Percentiles rank a stretch among this genome's conserved stretches.
Evolutionary conservation across 305 asterid genomes (phyloP).

Genomic region (Fraxinus sp.): DNA sequence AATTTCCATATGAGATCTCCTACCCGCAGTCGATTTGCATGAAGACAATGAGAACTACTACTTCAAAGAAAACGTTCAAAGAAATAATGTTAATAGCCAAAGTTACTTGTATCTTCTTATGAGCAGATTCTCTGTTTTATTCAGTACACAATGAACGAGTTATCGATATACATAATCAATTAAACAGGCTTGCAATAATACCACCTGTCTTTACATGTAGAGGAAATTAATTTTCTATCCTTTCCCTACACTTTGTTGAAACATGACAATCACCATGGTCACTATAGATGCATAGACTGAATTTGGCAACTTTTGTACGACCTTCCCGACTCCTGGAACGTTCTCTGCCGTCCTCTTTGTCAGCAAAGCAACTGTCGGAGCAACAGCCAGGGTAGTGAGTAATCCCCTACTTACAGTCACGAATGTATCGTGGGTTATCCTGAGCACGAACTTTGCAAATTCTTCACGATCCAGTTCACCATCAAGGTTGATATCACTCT

Average conservation of each 20-base stretch:
- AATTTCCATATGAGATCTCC: background rate
- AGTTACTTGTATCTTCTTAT: background rate
- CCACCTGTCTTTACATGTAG: slow-evolving; percentile 16
- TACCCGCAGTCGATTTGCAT: background rate
- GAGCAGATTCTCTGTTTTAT: slow-evolving; percentile 20
- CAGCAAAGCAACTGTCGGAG: slow-evolving; percentile 79
- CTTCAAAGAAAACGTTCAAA: background rate
- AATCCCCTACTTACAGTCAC: slow-evolving; percentile 66
- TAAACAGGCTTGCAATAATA: background rate
- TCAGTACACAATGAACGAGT: background rate
- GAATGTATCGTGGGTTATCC: slow-evolving; percentile 66
- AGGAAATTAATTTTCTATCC: slow-evolving; percentile 21
- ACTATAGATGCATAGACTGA: slow-evolving; percentile 78
- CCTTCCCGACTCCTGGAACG: slow-evolving; percentile 76
- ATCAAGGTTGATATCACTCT: slow-evolving; percentile 71
- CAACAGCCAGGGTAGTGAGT: slow-evolving; percentile 70
- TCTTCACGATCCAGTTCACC: slow-evolving; percentile 80
- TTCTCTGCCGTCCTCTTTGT: slow-evolving; percentile 83
- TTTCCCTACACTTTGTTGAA: slow-evolving; percentile 58
- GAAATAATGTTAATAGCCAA: background rate
- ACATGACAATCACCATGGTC: slow-evolving; percentile 59
- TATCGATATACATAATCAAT: slow-evolving; percentile 1
- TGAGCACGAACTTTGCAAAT: slow-evolving; percentile 57
- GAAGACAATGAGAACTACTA: background rate
- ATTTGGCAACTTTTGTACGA: slow-evolving; percentile 74